These are phyloP conservation scores for Quercus variabilis DNA, from an alignment of 306 rosid genomes.

Conservation along the genomic window DNA sequence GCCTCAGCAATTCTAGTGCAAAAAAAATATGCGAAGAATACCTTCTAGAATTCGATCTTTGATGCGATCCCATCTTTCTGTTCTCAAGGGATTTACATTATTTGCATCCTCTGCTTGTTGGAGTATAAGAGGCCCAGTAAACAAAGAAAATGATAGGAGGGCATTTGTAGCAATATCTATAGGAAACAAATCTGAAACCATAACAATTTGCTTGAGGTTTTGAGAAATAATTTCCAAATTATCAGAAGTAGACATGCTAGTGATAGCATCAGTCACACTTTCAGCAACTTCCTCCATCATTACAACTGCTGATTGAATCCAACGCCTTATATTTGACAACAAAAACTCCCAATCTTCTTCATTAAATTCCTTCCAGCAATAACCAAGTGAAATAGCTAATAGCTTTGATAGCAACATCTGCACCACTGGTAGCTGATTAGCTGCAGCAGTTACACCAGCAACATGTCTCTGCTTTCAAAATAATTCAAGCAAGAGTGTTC, in stretches of 20 bases:
- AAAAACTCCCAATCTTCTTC: slow-evolving; percentile 92
- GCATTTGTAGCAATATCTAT: slow-evolving; percentile 75
- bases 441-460: slow-evolving; percentile 46
- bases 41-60: slow-evolving; percentile 81
- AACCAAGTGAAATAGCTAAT: slow-evolving; percentile 74
- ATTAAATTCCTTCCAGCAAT: slow-evolving; percentile 78
- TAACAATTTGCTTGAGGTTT: slow-evolving; percentile 50
- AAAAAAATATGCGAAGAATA: slow-evolving; percentile 77
- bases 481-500: slow-evolving; percentile 58
- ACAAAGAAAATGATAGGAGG: slow-evolving; percentile 72
- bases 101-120: slow-evolving; percentile 47
- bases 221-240: slow-evolving; percentile 29
- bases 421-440: slow-evolving; percentile 62
- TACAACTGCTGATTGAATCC: slow-evolving; percentile 86
- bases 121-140: slow-evolving; percentile 43
- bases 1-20: slow-evolving; percentile 93
- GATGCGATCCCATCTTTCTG: slow-evolving; percentile 60
- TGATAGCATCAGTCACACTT: slow-evolving; percentile 53
- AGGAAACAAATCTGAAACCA: slow-evolving; percentile 54
- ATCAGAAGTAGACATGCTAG: slow-evolving; percentile 32
- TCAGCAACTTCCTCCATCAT: slow-evolving; percentile 85
- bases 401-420: slow-evolving; percentile 82
- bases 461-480: slow-evolving; percentile 75
- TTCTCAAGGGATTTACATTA: slow-evolving; percentile 29
- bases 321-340: slow-evolving; percentile 56